These are phyloP conservation scores for maize (Zea mays) DNA, from an alignment of 176 grass and related monocot species.

Conservation along the genomic window Zm-B73-REFERENCE-NAM-5.0 NC_050096.1:32195501-32196000, in stretches of 20 bases:
- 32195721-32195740: slow-evolving; percentile 42
- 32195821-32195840: slow-evolving; percentile 18
- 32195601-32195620: slow-evolving; percentile 60
- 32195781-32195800: slow-evolving; percentile 38
- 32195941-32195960: slow-evolving; percentile 73
- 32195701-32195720: slow-evolving; percentile 56
- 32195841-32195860: slow-evolving; percentile 61
- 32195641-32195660: slow-evolving; percentile 32
- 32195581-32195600: slow-evolving; percentile 36
- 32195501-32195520: slow-evolving; percentile 64
- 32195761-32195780: slow-evolving; percentile 53
- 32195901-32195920: slow-evolving; percentile 76
- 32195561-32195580: slow-evolving; percentile 35
- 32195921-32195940: slow-evolving; percentile 90
- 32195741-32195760: slow-evolving; percentile 69
- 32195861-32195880: slow-evolving; percentile 55
- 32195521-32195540: slow-evolving; percentile 54
- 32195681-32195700: slow-evolving; percentile 28
- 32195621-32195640: slow-evolving; percentile 62
- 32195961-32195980: slow-evolving; percentile 87
- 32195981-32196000: slow-evolving; percentile 50
- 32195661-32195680: background rate
- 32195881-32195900: slow-evolving; percentile 91
- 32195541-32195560: slow-evolving; percentile 50
- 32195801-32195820: slow-evolving; percentile 23